A percentile compares a stretch with the other conserved stretches of the same genome.
Conservation (phyloP, 139 green algal genomes). For the Mychonastes homosphaera region DNA sequence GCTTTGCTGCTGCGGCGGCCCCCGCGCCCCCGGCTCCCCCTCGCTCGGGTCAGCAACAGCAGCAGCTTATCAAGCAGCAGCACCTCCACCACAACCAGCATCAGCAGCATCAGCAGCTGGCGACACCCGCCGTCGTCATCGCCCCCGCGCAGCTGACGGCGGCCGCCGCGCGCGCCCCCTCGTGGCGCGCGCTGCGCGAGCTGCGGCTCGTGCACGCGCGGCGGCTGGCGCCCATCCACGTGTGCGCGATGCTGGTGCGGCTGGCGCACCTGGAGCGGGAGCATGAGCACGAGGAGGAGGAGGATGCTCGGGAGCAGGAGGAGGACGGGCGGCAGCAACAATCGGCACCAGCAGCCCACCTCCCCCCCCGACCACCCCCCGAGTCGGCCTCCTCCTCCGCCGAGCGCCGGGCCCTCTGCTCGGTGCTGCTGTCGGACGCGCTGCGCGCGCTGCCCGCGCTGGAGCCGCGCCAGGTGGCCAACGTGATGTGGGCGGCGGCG, state of each 20-base stretch:
- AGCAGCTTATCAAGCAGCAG: conserved; percentile 3
- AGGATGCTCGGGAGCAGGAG: not conserved
- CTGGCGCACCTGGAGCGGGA: conserved; percentile 22
- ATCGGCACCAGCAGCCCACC: not conserved
- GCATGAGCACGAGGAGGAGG: not conserved
- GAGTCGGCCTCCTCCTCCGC: not conserved
- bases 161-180: conserved; percentile 12
- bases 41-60: too few relatives aligned
- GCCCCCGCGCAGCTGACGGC: conserved; percentile 13
- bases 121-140: conserved; percentile 6
- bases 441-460: conserved; percentile 7
- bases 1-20: not conserved
- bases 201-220: conserved; percentile 2
- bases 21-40: not conserved
- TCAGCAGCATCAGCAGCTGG: conserved; percentile 12
- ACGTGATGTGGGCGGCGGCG: conserved; percentile 27
- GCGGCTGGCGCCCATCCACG: conserved; percentile 23
- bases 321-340: not conserved
- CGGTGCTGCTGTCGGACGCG: not conserved
- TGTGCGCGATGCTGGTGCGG: conserved; percentile 24
- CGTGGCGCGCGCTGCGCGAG: conserved; percentile 22
- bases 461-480: conserved; percentile 25
- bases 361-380: not conserved
- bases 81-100: conserved; percentile 3
- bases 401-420: not conserved